A percentile compares a stretch with the other conserved stretches of the same genome.
These are phyloP conservation scores for Blastobotrys attinorum DNA, from an alignment of 805 yeast genomes.

Conservation along the genomic window DNA sequence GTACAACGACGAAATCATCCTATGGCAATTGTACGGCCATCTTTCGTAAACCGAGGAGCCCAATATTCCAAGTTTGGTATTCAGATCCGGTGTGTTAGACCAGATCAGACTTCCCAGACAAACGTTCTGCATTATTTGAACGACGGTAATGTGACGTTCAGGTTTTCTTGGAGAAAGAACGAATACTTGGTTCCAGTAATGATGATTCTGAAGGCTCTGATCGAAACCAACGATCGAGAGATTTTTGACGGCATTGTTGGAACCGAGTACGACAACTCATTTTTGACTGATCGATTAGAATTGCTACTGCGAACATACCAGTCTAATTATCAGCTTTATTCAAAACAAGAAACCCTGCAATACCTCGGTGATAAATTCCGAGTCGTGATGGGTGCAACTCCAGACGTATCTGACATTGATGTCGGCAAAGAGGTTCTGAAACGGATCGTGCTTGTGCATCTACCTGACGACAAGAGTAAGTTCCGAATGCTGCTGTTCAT, in stretches of 20 bases:
- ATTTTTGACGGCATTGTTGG: conserved; percentile 96
- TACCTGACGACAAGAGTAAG: conserved; percentile 57
- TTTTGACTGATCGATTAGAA: conserved; percentile 96
- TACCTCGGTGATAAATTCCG: conserved; percentile 94
- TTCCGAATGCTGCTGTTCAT: conserved; percentile 82
- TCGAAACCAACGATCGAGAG: conserved; percentile 88
- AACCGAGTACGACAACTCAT: conserved; percentile 75
- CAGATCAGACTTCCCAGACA: conserved; percentile 96
- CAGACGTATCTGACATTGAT: conserved; percentile 80
- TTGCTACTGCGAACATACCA: conserved; percentile 83
- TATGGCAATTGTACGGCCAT: conserved; percentile 94
- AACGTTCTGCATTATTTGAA: conserved; percentile 92
- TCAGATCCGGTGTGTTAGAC: conserved; percentile 88
- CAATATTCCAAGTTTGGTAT: conserved; percentile 84
- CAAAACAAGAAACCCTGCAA: conserved; percentile 84
- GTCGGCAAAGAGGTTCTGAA: conserved; percentile 80
- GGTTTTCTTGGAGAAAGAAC: conserved; percentile 95
- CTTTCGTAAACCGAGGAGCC: conserved; percentile 90
- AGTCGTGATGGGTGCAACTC: conserved; percentile 82
- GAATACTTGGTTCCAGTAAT: conserved; percentile 90
- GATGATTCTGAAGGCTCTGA: conserved; percentile 84
- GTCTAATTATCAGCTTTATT: conserved; percentile 56
- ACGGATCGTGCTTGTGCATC: conserved; percentile 84
- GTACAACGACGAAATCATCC: conserved; percentile 98
- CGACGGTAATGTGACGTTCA: conserved; percentile 93